Base-by-base conservation (phyloP, 305 asterid genomes). In the Plantago lanceolata region DNA sequence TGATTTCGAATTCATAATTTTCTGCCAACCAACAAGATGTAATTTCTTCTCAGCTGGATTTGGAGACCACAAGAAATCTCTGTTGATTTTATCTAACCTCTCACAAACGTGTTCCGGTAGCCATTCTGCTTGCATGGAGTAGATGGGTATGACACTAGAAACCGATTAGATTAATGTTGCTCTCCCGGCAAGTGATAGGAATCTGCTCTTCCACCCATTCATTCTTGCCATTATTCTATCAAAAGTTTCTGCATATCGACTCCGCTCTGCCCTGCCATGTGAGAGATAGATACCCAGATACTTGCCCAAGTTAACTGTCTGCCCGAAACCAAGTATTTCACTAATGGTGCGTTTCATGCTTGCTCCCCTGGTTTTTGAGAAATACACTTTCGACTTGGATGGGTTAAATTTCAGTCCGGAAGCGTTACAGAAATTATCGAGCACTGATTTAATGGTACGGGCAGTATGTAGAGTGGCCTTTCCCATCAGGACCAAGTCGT, bases 241-340 rank as follows among this genome's bases (percentile, higher is more conserved):
- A 4, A 47, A 4, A 0, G 14, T 6, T 13, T 2, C 3, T 1
- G 4, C 19, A 0, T 1, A 0, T 14, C 1, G 0, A 2, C 1
- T 3, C 14, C 19, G 4, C 1, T 13, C 7, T 6, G 18, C 26
- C 18, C 57, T 17, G 2, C 57, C 26, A 51, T 51, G 57, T 19
- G 0, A 3, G 0, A 51, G 28, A 3, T 51, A 2, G 4, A 51
- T 9, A 3, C 57, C 57, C 3, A 51, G 57, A 9, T 51, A 51
- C 9, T 51, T 51, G 4, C 57, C 26, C 3, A 51, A 26, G 0
- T 19, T 15, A 1, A 1, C 1, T 1, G 57, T 51, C 26, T 19
- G 4, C 3, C 57, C 57, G 12, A 5, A 51, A 3, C 57, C 57
- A 1, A 51, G 26, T 2, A 51, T 19, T 2, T 8, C 3, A 3